Conservation (phyloP, 2,329 filamentous ascomycete species). For the Amauroascus verrucosus region DNA sequence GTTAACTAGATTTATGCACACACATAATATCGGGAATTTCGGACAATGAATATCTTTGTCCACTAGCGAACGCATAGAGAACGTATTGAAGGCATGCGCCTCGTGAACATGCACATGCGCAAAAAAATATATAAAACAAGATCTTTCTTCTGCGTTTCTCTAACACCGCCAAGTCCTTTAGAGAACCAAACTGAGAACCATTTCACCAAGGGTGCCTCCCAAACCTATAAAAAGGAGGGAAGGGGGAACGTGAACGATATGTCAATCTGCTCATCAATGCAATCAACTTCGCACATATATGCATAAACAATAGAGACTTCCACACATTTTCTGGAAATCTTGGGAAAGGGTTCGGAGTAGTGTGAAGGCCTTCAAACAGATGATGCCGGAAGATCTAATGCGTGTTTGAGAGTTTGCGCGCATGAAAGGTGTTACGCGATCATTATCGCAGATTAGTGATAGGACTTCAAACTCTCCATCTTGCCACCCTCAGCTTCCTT, state of each 20-base stretch:
- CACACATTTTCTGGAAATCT: neutral
- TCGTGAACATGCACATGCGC: too few relatives aligned
- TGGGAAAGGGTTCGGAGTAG: neutral
- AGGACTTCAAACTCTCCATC: neutral
- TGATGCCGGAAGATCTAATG: neutral
- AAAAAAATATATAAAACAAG: too few relatives aligned
- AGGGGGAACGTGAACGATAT: neutral
- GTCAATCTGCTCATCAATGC: neutral
- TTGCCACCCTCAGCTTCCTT: neutral
- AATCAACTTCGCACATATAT: neutral
- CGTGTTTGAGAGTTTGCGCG: neutral
- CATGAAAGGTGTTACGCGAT: neutral
- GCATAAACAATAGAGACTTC: neutral
- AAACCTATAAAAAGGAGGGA: too few relatives aligned
- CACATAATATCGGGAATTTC: too few relatives aligned
- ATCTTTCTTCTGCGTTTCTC: too few relatives aligned
- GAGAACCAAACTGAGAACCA: too few relatives aligned
- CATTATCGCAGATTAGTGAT: neutral
- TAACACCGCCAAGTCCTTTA: too few relatives aligned
- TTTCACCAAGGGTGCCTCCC: too few relatives aligned
- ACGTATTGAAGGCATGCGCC: too few relatives aligned
- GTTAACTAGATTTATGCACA: too few relatives aligned
- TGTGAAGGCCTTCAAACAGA: neutral
- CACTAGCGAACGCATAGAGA: too few relatives aligned
- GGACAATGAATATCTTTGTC: too few relatives aligned